phyloP scores from a whole-genome alignment of 2,329 filamentous ascomycete species.

The Penicillium sp. region DNA sequence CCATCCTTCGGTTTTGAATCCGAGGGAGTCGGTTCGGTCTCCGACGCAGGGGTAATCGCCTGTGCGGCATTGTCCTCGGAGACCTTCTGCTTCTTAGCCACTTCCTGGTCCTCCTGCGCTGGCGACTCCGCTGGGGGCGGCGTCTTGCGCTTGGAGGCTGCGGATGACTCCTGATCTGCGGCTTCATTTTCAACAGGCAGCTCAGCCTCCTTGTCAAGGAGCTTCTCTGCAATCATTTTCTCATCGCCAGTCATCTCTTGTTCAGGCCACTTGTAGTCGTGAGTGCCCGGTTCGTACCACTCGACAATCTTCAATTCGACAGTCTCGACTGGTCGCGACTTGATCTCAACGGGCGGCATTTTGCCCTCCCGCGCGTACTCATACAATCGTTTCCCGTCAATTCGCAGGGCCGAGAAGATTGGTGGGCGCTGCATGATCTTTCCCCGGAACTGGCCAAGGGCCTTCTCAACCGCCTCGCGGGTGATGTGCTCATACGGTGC shows the following conservation, averaged over 20 bases:
- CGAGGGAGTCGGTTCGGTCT: slow-evolving; percentile 1
- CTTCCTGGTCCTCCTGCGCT: slow-evolving; percentile 14
- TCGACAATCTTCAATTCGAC: slow-evolving; percentile 72
- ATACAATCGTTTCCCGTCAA: slow-evolving; percentile 90
- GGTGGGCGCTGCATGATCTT: slow-evolving; percentile 85
- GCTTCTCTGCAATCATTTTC: slow-evolving; percentile 66
- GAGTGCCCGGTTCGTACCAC: slow-evolving; percentile 74
- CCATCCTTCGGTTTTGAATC: slow-evolving; percentile 11
- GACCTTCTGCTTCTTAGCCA: slow-evolving; percentile 29
- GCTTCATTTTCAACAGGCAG: slow-evolving; percentile 28
- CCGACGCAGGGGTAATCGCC: slow-evolving; percentile 7
- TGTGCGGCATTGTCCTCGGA: slow-evolving; percentile 23
- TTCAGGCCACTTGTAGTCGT: slow-evolving; percentile 71
- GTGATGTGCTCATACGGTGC: slow-evolving; percentile 77
- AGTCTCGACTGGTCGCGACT: slow-evolving; percentile 72
- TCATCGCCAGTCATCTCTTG: slow-evolving; percentile 71
- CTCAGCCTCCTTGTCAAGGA: slow-evolving; percentile 40
- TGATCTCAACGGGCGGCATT: slow-evolving; percentile 76
- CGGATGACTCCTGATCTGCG: slow-evolving; percentile 9
- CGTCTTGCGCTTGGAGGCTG: slow-evolving; percentile 30
- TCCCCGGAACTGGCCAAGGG: slow-evolving; percentile 68
- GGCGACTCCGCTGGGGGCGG: slow-evolving; percentile 24
- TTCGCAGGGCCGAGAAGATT: slow-evolving; percentile 85
- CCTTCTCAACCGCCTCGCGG: slow-evolving; percentile 67
- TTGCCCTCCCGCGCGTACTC: slow-evolving; percentile 91